Conservation (phyloP, 2,329 filamentous ascomycete species). For the Moelleriella libera region DNA sequence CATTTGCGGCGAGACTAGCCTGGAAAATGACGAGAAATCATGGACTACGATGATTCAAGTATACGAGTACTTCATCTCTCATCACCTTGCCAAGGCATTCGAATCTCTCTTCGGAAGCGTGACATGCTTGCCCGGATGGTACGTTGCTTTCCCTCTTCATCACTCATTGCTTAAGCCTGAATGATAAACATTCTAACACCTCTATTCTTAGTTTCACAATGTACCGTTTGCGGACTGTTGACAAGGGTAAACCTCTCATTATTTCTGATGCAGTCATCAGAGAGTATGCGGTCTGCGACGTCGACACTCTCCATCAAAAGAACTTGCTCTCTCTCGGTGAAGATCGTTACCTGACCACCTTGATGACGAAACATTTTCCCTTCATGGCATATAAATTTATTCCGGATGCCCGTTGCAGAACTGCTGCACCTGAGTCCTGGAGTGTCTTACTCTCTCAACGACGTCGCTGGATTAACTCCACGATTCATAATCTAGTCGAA, state of each 20-base stretch:
- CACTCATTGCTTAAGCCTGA: background rate
- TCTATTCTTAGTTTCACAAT: constrained; percentile 72
- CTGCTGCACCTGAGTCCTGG: constrained; percentile 89
- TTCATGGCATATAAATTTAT: constrained; percentile 94
- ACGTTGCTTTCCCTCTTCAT: constrained; percentile 26
- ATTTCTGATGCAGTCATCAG: constrained; percentile 78
- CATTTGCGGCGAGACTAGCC: constrained; percentile 91
- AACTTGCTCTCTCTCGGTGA: constrained; percentile 88
- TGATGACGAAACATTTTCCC: constrained; percentile 98
- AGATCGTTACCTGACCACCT: constrained; percentile 89
- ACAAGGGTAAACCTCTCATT: constrained; percentile 88
- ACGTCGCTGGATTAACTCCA: constrained; percentile 99
- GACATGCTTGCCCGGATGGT: constrained; percentile 98
- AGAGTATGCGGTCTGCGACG: constrained; percentile 77
- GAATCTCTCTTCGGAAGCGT: constrained; percentile 96
- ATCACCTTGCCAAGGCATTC: constrained; percentile 92
- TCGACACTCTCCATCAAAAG: constrained; percentile 95
- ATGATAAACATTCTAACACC: constrained; percentile 16
- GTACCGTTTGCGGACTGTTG: constrained; percentile 89
- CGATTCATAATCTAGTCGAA: constrained; percentile 89
- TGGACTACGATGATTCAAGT: constrained; percentile 99
- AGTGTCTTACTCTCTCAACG: constrained; percentile 90
- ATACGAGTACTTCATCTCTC: constrained; percentile 98
- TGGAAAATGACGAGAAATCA: constrained; percentile 87
- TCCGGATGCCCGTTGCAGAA: constrained; percentile 82